Conservation (phyloP, 73 alveolate genomes). For the Halteria grandinella region DNA sequence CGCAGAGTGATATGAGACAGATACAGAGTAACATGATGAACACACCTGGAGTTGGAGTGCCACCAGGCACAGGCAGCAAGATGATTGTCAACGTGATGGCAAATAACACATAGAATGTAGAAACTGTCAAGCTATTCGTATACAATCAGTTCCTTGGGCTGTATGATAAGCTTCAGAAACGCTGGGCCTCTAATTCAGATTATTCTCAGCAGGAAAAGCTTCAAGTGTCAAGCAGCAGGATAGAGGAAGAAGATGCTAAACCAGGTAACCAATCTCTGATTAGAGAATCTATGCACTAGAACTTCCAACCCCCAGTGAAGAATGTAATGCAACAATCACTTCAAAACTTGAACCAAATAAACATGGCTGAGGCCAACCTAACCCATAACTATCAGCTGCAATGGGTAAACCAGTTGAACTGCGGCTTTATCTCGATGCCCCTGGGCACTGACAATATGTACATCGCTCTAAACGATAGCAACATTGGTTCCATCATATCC, state of each 20-base stretch:
- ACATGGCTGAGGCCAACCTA: background rate
- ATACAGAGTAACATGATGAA: too few relatives aligned
- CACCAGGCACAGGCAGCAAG: background rate
- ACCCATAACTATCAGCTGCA: background rate
- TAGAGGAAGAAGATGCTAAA: background rate
- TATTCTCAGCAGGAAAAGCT: background rate
- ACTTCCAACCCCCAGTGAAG: too few relatives aligned
- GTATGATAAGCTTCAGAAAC: too few relatives aligned
- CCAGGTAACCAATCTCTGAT: background rate
- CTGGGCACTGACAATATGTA: slow-evolving; percentile 14
- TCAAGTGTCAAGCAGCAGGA: background rate
- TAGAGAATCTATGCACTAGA: too few relatives aligned
- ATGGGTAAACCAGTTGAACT: background rate
- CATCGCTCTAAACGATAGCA: slow-evolving; percentile 37
- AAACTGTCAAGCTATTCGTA: background rate
- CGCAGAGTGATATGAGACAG: too few relatives aligned
- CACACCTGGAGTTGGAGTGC: too few relatives aligned
- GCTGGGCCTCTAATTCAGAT: background rate
- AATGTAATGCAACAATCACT: background rate
- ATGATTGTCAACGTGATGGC: background rate
- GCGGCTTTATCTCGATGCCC: slow-evolving; percentile 24
- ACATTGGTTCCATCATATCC: slow-evolving; percentile 58
- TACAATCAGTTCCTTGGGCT: too few relatives aligned
- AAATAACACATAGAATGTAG: too few relatives aligned
- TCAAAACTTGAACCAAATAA: background rate